Evolutionary conservation across 345 rosid genomes (phyloP).

Genomic region (Murraya paniculata): DNA sequence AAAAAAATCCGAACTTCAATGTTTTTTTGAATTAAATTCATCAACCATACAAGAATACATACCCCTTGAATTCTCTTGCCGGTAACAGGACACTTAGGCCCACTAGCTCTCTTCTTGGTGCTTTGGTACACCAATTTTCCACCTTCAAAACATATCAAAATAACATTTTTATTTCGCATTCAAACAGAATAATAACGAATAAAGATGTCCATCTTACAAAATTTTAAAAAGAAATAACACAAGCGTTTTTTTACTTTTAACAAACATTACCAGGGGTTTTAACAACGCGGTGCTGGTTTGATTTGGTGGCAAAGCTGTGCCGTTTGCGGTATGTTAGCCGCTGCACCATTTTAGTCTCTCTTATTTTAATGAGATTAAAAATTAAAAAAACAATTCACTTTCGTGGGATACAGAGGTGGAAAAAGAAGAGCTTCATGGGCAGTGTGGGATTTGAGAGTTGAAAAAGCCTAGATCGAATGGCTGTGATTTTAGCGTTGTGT

Average conservation of each 20-base stretch:
- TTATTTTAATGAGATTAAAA: neutral
- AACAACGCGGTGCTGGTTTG: constrained; percentile 65
- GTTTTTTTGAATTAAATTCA: no score
- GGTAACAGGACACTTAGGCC: constrained; percentile 71
- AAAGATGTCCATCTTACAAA: neutral
- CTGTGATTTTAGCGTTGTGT: neutral
- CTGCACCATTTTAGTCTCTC: constrained; percentile 50
- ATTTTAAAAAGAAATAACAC: neutral
- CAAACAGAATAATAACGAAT: neutral
- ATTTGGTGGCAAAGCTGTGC: constrained; percentile 76
- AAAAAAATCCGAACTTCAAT: neutral
- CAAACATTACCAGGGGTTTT: constrained; percentile 50
- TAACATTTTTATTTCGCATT: neutral
- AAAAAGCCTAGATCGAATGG: constrained; percentile 24
- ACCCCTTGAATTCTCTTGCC: constrained; percentile 81
- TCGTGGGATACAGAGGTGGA: neutral
- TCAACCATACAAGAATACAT: constrained; percentile 13
- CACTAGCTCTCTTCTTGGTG: constrained; percentile 72
- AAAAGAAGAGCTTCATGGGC: neutral
- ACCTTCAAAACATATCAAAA: constrained; percentile 30
- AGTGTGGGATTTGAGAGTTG: neutral
- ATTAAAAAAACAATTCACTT: neutral
- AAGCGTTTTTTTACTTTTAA: neutral
- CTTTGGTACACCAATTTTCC: constrained; percentile 76
- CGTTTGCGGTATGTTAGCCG: constrained; percentile 61